Evolutionary conservation across 1,284 basidiomycete species (phyloP).

Genomic region (Gymnopus androsaceus): DNA sequence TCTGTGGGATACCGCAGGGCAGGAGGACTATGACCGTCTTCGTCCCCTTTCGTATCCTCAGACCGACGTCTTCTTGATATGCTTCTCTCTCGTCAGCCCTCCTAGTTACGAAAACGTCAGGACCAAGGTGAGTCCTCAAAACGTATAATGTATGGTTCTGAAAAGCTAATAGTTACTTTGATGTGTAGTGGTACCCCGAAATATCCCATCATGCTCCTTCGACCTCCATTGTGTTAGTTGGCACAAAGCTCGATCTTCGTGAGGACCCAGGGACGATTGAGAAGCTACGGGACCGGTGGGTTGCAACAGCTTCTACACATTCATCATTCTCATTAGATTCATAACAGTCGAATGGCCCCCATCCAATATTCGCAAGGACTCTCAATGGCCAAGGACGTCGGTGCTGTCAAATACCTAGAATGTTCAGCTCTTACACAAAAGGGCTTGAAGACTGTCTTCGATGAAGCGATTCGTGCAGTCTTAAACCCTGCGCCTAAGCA

Average conservation of each 20-base stretch:
- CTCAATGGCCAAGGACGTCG: constrained; percentile 91
- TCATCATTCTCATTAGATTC: background rate
- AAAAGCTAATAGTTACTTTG: constrained; percentile 1
- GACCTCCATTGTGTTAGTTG: constrained; percentile 93
- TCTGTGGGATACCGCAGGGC: constrained; percentile 98
- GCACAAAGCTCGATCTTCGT: constrained; percentile 96
- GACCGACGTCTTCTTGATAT: constrained; percentile 99
- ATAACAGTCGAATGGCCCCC: constrained; percentile 84
- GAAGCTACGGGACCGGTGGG: constrained; percentile 87
- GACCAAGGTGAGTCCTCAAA: constrained; percentile 71
- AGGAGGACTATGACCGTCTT: constrained; percentile 98
- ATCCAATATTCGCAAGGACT: constrained; percentile 92
- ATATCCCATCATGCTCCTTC: constrained; percentile 96
- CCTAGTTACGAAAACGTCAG: constrained; percentile 98
- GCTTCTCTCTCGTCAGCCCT: constrained; percentile 97
- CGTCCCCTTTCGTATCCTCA: constrained; percentile 98
- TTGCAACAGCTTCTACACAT: constrained; percentile 3
- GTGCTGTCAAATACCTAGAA: constrained; percentile 95
- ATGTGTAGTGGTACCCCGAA: constrained; percentile 90
- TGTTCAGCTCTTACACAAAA: constrained; percentile 98
- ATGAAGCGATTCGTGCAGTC: constrained; percentile 93
- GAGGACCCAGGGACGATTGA: constrained; percentile 92
- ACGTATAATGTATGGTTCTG: constrained; percentile 9
- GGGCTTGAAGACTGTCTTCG: constrained; percentile 95
- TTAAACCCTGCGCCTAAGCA: too few relatives aligned